Conservation (phyloP, 345 rosid species). For the Populus pruinosa region DNA sequence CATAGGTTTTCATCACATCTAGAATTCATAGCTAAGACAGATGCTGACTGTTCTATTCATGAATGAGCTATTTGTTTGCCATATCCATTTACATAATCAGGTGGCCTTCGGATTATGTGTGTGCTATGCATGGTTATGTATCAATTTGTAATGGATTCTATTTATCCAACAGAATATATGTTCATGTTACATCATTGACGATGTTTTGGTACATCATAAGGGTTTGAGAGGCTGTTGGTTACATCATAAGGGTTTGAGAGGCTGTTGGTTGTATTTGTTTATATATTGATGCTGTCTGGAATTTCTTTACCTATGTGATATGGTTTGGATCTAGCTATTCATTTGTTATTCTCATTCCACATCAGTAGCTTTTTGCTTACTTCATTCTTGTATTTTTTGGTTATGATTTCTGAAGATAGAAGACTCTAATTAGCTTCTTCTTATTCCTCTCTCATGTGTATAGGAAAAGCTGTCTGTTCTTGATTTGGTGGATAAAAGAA, state of each 20-base stretch:
- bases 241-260: background rate
- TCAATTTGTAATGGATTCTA: background rate
- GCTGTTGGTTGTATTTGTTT: background rate
- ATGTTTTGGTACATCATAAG: background rate
- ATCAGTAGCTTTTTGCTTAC: background rate
- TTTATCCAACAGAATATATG: background rate
- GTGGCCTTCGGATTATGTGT: background rate
- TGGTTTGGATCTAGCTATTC: background rate
- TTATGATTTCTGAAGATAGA: background rate
- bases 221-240: background rate
- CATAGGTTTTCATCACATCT: background rate
- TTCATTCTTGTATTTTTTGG: background rate
- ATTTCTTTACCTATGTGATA: background rate
- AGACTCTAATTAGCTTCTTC: background rate
- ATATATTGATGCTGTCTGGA: background rate
- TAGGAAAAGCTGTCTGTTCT: conserved; percentile 72
- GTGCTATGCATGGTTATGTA: background rate
- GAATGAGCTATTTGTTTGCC: background rate
- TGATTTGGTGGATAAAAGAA: conserved; percentile 62
- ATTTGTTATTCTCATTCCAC: background rate
- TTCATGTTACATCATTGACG: background rate
- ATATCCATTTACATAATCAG: background rate
- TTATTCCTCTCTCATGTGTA: background rate
- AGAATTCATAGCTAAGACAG: background rate
- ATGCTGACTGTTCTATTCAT: background rate